These are phyloP conservation scores for Crepidotus sp. DNA, from an alignment of 1,284 basidiomycete genomes.

Conservation along the genomic window DNA sequence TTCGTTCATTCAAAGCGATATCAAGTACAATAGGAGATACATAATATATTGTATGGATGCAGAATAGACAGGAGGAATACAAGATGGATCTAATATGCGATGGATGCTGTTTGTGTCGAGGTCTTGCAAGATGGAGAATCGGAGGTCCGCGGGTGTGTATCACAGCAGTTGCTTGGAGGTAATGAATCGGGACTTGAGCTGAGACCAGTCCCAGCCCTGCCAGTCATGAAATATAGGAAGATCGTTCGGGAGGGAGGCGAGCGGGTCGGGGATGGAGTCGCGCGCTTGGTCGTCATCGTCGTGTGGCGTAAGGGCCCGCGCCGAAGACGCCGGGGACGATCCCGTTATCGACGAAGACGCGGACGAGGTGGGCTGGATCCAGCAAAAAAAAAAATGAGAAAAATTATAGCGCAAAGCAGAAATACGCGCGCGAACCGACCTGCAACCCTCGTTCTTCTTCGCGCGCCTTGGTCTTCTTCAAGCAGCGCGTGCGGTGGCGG, in stretches of 20 bases:
- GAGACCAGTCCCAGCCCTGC: conserved; percentile 30
- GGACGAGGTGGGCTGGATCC: not conserved
- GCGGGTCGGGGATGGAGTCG: not conserved
- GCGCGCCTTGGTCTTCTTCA: conserved; percentile 22
- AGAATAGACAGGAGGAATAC: not conserved
- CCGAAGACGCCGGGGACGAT: conserved; percentile 12
- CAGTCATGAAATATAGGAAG: conserved; percentile 12
- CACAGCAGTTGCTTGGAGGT: not conserved
- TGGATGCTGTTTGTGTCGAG: not conserved
- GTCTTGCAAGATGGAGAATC: not conserved
- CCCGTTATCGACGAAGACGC: conserved; percentile 13
- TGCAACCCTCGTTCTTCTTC: not conserved
- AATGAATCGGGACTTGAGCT: conserved; percentile 11
- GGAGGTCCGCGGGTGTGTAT: not conserved
- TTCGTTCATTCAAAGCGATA: not conserved
- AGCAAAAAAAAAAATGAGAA: not conserved
- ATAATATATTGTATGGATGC: conserved; percentile 1
- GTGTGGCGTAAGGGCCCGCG: conserved; percentile 12
- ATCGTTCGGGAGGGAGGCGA: conserved; percentile 13
- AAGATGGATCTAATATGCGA: not conserved
- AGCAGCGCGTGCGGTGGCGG: conserved; percentile 37
- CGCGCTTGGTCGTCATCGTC: conserved; percentile 4
- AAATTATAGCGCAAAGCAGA: not conserved
- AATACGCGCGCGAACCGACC: not conserved
- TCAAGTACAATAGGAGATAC: conserved; percentile 3